A percentile compares a stretch with the other conserved stretches of the same genome.
Evolutionary conservation across 306 rosid genomes (phyloP).

Genomic region (Ceratonia siliqua): DNA sequence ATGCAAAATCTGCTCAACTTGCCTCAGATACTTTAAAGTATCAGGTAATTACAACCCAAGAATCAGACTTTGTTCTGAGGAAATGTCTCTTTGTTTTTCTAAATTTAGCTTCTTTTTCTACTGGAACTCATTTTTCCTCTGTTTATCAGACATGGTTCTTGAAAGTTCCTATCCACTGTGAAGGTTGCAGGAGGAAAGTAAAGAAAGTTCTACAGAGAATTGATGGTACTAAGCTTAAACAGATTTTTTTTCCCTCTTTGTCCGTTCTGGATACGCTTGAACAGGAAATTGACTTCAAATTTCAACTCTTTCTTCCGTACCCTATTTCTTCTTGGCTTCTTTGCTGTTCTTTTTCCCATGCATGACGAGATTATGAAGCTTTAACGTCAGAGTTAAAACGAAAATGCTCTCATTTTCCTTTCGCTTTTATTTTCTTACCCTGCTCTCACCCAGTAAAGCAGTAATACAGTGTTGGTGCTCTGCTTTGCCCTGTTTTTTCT

Average conservation of each 20-base stretch:
- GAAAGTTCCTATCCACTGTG: conserved; percentile 85
- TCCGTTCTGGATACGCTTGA: conserved; percentile 3
- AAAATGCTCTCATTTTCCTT: conserved; percentile 1
- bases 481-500: conserved; percentile 5
- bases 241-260: not conserved
- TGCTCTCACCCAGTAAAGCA: not conserved
- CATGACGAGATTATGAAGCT: conserved; percentile 25
- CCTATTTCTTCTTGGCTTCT: conserved; percentile 14
- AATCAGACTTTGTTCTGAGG: not conserved
- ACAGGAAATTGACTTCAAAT: conserved; percentile 18
- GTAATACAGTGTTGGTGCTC: not conserved
- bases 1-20: conserved; percentile 40
- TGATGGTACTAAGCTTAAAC: conserved; percentile 58
- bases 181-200: conserved; percentile 86
- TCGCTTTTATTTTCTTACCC: not conserved
- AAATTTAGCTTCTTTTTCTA: not conserved
- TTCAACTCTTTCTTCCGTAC: conserved; percentile 7
- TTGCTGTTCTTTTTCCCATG: conserved; percentile 1
- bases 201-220: conserved; percentile 77
- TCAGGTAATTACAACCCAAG: conserved; percentile 38
- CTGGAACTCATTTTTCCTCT: not conserved
- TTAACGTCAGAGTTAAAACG: conserved; percentile 1
- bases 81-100: not conserved
- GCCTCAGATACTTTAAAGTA: conserved; percentile 51
- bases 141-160: conserved; percentile 67